Percentiles rank a stretch among this genome's conserved stretches.
These are phyloP conservation scores for Skeletonema marinoi DNA, from an alignment of 108 stramenopile genomes.

Conservation along the genomic window DNA sequence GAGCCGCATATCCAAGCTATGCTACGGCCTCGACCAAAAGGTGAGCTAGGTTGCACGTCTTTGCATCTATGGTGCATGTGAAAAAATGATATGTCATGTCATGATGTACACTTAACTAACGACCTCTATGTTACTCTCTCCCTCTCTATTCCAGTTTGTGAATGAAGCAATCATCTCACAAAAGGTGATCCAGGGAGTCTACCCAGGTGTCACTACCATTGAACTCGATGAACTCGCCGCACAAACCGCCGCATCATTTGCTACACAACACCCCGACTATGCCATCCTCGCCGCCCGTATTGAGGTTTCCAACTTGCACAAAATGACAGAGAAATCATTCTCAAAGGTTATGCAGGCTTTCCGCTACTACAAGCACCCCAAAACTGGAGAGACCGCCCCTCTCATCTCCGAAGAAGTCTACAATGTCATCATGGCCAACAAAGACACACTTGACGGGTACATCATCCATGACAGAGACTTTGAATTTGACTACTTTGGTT, in stretches of 20 bases:
- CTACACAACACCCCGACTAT: constrained; percentile 98
- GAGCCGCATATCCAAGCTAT: constrained; percentile 93
- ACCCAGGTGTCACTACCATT: constrained; percentile 95
- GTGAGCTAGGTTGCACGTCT: constrained; percentile 37
- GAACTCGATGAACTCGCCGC: constrained; percentile 99
- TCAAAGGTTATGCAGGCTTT: constrained; percentile 84
- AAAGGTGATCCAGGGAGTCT: constrained; percentile 99
- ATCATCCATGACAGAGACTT: constrained; percentile 93
- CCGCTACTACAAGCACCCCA: constrained; percentile 89
- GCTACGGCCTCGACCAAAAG: constrained; percentile 95
- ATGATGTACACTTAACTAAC: background rate
- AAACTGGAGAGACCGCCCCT: constrained; percentile 89
- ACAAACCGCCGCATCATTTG: constrained; percentile 98
- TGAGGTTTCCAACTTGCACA: constrained; percentile 97
- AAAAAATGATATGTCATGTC: constrained; percentile 1
- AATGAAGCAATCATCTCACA: constrained; percentile 93
- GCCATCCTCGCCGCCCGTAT: constrained; percentile 97
- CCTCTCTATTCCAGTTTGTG: constrained; percentile 68
- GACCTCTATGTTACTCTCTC: background rate
- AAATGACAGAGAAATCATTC: constrained; percentile 91
- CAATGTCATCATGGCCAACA: constrained; percentile 87
- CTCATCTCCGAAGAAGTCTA: constrained; percentile 83
- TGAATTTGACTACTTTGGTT: constrained; percentile 99
- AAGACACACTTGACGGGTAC: constrained; percentile 81
- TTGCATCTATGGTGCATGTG: background rate